Evolutionary conservation across 768 basidiomycete genomes (phyloP), one percentile per base, ranked within the genome.

Genomic region (Lyophyllum atratum): DNA sequence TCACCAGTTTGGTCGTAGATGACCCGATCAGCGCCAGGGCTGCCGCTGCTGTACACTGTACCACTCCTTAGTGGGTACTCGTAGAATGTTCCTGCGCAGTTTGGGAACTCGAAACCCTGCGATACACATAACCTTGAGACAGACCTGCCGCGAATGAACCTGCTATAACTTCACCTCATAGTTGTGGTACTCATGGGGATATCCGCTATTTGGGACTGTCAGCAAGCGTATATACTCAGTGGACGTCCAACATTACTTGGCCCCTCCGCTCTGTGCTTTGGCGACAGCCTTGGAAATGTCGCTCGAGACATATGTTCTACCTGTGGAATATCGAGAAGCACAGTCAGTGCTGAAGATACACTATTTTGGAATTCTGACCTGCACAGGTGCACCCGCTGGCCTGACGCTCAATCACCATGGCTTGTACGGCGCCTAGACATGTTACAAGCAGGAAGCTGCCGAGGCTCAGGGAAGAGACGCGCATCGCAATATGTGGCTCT

Each of bases 21-120:
- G 34, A 69, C 70, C n/a, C 68, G 66, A 49, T 72, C 66, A 15
- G 68, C 64, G 19, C 68, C 70, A 1, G 68, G 69, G 45, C 67
- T 70, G 31, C 66, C 66, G 24, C 69, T 63, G 19, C 44, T 60
- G 46, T 68, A 70, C 14, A 57, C 59, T 3, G 52, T 53, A 17
- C 65, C 67, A 12, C 58, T 60, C 50, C 62, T 47, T 10, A 70
- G 61, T 25, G 69, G 70, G 42, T 56, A 72, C 54, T 69, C 68
- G 43, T 59, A 72, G 56, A 67, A 68, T 4, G 65, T 66, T 6
- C 62, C 61, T 9, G 58, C 55, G 45, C 68, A 70, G 19, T 37
- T 55, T 10, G 67, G 58, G 50, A 72, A 70, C 40, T 43, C 19
- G 54, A 69, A 72, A 5, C 64, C 66, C 68, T 70, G 39, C 40